Base-by-base conservation (phyloP, 345 rosid genomes). In the Limnanthes douglasii region DNA sequence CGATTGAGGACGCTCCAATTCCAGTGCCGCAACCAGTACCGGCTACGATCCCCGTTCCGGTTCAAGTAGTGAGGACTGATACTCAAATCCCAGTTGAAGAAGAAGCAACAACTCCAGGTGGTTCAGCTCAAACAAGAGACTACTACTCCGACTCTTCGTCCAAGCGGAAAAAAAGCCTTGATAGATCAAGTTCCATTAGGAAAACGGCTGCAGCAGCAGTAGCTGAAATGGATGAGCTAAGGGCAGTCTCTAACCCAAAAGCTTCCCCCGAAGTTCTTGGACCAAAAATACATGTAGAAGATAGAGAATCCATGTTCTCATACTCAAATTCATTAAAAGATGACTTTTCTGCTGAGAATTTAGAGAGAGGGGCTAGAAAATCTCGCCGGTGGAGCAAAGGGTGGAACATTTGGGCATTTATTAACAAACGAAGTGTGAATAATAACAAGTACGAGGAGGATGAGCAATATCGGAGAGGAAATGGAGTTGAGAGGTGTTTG, bases 71-170 rank as follows among this genome's bases (percentile, higher is more conserved):
- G 21, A 52, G 99, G 56, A 62, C 93, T 0, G 99, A 85, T 51
- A 45, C 73, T 42, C 94, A 81, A 49, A 85, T 92, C 27, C 96
- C 94, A 0, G 95, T 85, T 13, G 95, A 81, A 49, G 94, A 85
- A 34, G 74, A 93, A 15, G 43, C 60, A 34, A 14, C 36, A 21
- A 5, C 62, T n/a, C 99, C 99, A 16, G 99, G 99, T 17, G 99
- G 99, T 24, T 71, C 94, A 5, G 69, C 49, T 30, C 99, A 92
- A 51, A 92, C 99, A 2, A 73, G 95, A 49, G 96, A 92, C 23
- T 92, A 85, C 31, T 92, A 92, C 59, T 61, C 68, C 0, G 96
- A 85, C 56, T 85, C 94, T 1, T 73, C 86, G 4, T 78, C 96
- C 0, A 41, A 86, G 57, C 60, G 99, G 48, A 58, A 96, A 57